A percentile compares a stretch with the other conserved stretches of the same genome.
phyloP scores from a whole-genome alignment of 2,329 filamentous ascomycete genomes.

The Thermothelomyces thermophilus region DNA sequence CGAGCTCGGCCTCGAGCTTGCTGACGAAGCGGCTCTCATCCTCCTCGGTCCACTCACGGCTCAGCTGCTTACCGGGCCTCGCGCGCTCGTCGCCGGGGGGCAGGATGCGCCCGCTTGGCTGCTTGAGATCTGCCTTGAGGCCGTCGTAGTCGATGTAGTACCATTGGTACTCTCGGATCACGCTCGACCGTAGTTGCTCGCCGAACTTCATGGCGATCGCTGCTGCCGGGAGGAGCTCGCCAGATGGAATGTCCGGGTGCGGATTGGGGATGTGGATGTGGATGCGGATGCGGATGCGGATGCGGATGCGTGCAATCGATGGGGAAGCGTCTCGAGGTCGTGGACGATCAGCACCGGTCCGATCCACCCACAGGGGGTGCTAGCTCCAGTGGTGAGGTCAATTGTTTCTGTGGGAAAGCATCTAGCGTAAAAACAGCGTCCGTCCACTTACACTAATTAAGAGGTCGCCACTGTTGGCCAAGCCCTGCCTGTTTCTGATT shows the following conservation, averaged over 20 bases:
- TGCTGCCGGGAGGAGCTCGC: conserved; percentile 38
- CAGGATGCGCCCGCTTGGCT: conserved; percentile 47
- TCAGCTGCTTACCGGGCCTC: conserved; percentile 39
- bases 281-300: neutral
- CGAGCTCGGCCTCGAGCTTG: conserved; percentile 82
- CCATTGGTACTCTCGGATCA: conserved; percentile 96
- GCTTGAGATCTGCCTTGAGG: conserved; percentile 80
- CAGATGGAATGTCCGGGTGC: no score
- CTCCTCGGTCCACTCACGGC: conserved; percentile 76
- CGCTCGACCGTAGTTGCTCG: conserved; percentile 89
- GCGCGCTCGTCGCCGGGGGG: conserved; percentile 24
- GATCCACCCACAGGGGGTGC: neutral
- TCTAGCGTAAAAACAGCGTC: no score
- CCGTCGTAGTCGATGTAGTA: conserved; percentile 98
- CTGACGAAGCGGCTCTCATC: conserved; percentile 85
- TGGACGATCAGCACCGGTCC: conserved; percentile 46
- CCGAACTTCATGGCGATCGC: conserved; percentile 75
- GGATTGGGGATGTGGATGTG: conserved; percentile 23
- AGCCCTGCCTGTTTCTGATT: no score
- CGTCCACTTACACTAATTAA: no score
- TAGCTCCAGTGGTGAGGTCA: no score
- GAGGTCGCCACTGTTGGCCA: no score
- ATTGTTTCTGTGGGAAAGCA: no score
- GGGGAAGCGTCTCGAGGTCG: conserved; percentile 40
- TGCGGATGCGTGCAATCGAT: conserved; percentile 37